Base-by-base conservation (phyloP, 495 filamentous ascomycete species). In the Cryomyces minteri region DNA sequence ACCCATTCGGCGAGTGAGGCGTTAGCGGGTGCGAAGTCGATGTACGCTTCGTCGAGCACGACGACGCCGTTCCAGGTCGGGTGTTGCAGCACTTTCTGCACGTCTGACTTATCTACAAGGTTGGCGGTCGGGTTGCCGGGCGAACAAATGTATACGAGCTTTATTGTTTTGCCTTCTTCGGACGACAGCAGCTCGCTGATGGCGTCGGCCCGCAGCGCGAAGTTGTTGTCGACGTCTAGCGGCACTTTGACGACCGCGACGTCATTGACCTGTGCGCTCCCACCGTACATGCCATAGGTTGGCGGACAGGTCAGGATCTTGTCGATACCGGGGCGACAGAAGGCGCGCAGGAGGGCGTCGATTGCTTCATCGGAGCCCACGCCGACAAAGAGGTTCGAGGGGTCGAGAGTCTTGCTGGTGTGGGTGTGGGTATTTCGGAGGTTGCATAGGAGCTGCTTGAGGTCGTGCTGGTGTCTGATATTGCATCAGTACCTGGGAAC, bases 221-320 rank as follows among this genome's bases (percentile, higher is more conserved):
- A 96, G 14, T 58, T 66, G 32, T 72, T 67, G 30, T 57, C 42
- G 5, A 62, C 62, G 50, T 78, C 66, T n/a, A 96, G 66, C 2
- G 85, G 83, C 12, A 95, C 78, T 57, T 82, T 84, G 54, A 93
- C 80, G 6, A 96, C 70, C 11, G 71, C 72, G 28, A 98, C 64
- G 54, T 96, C 92, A 64, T 98, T 98, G 48, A 93, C 78, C 54
- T 88, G 78, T 0, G 92, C 90, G 41, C 83, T 90, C 12, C 96
- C 90, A 25, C 74, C 70, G 65, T 98, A 96, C 90, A 98, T 98
- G 55, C 90, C 90, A 64, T 98, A 98, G 0, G 90, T 98, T 0
- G 92, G 90, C 18, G 90, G 90, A 56, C 87, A 95, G 29, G 84
- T 86, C 9, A 98, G 73, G 59, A 96, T 88, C 52, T 81, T 84